These are phyloP conservation scores for Metschnikowia amazonensis DNA, from an alignment of 805 yeast species.

Conservation along the genomic window DNA sequence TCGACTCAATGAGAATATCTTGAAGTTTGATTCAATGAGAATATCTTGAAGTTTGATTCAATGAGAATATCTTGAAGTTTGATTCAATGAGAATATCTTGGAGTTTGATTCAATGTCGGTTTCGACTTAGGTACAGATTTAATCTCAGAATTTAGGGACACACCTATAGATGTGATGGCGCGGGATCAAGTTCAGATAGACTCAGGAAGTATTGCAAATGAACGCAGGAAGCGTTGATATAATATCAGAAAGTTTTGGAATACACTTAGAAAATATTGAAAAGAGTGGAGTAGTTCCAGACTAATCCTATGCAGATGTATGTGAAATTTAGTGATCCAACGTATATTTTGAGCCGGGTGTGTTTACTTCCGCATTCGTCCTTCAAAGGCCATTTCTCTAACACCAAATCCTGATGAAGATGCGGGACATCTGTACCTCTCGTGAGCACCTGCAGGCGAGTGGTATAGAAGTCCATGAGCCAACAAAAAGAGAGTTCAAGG, in stretches of 20 bases:
- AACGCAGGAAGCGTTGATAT: neutral
- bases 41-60: too few relatives aligned
- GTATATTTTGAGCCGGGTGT: neutral
- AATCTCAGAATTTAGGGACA: neutral
- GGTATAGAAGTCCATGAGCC: too few relatives aligned
- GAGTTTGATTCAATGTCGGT: too few relatives aligned
- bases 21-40: too few relatives aligned
- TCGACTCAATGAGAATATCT: neutral
- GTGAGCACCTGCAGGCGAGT: neutral
- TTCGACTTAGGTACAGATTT: too few relatives aligned
- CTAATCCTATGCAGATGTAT: neutral
- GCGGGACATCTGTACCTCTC: neutral
- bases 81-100: too few relatives aligned
- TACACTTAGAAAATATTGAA: too few relatives aligned
- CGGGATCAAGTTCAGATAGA: neutral
- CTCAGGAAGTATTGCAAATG: neutral
- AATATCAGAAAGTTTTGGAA: too few relatives aligned
- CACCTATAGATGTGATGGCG: neutral
- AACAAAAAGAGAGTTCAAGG: too few relatives aligned
- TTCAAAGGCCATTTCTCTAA: constrained; percentile 2
- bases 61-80: too few relatives aligned
- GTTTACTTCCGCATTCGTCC: neutral
- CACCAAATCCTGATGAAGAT: neutral
- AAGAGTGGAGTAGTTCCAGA: neutral
- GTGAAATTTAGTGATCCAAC: neutral